Evolutionary conservation across 2,329 filamentous ascomycete genomes (phyloP), one percentile per base, ranked within the genome.

Genomic region (Aspergillus tanneri): DNA sequence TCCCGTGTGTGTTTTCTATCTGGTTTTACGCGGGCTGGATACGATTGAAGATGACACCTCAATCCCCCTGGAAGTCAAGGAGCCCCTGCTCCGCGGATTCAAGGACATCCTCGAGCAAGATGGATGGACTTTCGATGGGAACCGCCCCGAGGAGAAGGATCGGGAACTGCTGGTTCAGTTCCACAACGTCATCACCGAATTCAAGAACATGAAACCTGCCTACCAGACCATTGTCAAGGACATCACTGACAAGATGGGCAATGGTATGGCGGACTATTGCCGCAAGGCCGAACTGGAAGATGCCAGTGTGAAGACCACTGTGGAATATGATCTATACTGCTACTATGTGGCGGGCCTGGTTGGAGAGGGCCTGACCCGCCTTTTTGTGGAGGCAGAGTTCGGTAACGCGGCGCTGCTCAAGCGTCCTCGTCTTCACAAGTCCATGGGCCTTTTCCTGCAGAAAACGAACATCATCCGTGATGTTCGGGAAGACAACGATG

Each of bases 31-130:
- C 52, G 93, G 89, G 38, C 81, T 99, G 42, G 93, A 99, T 71
- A 99, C 93, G n/a, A 88, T 99, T 52, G 93, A 99, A 73, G 93
- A 99, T 77, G 93, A 99, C 72, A 97, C 96, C 84, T 95, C 90
- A 4, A 86, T 99, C 52, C 77, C 86, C 2, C 74, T 92, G 30
- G 79, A 82, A 56, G 85, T 81, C 64, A 99, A 99, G 75, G 87
- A 95, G 65, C 90, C 90, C 2, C 72, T 96, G 47, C 77, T 99
- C 52, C 84, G 92, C 53, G 78, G 86, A 38, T 99, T 99, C 71
- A 77, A 95, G 66, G 74, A 86, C 46, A 79, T 86, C 56, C 79
- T 97, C 64, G 85, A 90, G 58, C 72, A 86, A 55, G 88, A 95
- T 56, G 91, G 90, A 44, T 99, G 93, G 93, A 95, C 82, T 5